These are phyloP conservation scores for Lipomyces oligophaga DNA, from an alignment of 805 yeast genomes.

Conservation along the genomic window DNA sequence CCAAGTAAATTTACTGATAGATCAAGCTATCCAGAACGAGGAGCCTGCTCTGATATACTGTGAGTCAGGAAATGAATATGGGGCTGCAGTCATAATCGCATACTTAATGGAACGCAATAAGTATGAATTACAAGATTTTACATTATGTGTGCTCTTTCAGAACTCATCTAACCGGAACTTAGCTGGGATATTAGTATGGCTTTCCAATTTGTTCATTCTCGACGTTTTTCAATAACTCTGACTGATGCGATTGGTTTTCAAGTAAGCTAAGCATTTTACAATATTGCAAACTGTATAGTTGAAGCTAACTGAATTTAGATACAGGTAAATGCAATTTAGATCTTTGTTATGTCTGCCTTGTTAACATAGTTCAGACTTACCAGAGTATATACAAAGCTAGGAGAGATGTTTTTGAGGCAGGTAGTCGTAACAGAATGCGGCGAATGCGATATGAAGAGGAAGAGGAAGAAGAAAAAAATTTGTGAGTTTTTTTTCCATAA, in stretches of 20 bases:
- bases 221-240: constrained; percentile 33
- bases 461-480: too few species aligned
- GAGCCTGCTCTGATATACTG: constrained; percentile 33
- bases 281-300: not conserved
- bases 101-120: constrained; percentile 31
- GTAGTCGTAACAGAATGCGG: too few species aligned
- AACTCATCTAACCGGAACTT: too few species aligned
- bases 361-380: too few species aligned
- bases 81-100: constrained; percentile 36
- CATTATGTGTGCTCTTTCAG: not conserved
- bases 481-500: too few species aligned
- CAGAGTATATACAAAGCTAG: too few species aligned
- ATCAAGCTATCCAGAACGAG: constrained; percentile 3
- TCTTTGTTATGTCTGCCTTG: too few species aligned
- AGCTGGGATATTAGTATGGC: constrained; percentile 28
- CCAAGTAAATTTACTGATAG: constrained; percentile 9
- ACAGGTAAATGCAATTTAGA: too few species aligned
- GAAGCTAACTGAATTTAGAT: constrained; percentile 3
- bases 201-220: constrained; percentile 36
- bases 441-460: too few species aligned
- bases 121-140: constrained; percentile 9
- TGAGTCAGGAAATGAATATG: constrained; percentile 37
- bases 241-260: constrained; percentile 29
- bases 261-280: constrained; percentile 4
- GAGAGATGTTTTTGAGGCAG: too few species aligned